Base-by-base conservation (phyloP, 495 filamentous ascomycete genomes). In the Penicillium egyptiacum region DNA sequence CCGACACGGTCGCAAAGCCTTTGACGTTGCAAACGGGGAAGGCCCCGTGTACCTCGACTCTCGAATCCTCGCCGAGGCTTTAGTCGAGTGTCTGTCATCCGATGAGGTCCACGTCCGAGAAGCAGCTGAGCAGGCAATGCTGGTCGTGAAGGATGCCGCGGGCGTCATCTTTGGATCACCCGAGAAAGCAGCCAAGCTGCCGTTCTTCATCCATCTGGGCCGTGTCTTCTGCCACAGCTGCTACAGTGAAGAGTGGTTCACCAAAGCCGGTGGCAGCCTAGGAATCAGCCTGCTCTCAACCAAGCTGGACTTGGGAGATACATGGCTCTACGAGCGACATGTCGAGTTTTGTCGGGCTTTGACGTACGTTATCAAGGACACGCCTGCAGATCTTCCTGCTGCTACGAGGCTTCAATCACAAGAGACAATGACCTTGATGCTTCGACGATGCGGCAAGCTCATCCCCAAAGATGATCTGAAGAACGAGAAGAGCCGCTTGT, bases 361-460 rank as follows among this genome's bases (percentile, higher is more conserved):
- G 48, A 85, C 96, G 75, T 96, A 95, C 76, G 92, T 96, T 61
- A 89, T 98, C 72, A 98, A 99, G 69, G 95, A 99, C 70, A 94
- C 96, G 78, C 93, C 95, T 2, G 75, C 87, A 35, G 95, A 98
- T 68, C 79, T 98, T 0, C 91, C 95, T 10, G 90, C 93, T 23
- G 88, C 86, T 61, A 97, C 92, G 2, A 81, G 95, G 5, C 74
- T 84, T 22, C 86, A 86, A 49, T 91, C 95, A 3, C 88, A 92
- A 68, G 82, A 86, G 4, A 95, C 92, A 0, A 74, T 98, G 42
- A 86, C 92, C 54, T 76, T 88, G 37, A 82, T 98, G 14, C 71
- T 98, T 11, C 79, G 81, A 55, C 80, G 86, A 43, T 91, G 91
- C 75, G 89, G 87, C 54, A 85, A 86, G 68, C 81, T 82, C 43